Conservation (phyloP, 768 basidiomycete species). For the Leucocoprinus birnbaumii region DNA sequence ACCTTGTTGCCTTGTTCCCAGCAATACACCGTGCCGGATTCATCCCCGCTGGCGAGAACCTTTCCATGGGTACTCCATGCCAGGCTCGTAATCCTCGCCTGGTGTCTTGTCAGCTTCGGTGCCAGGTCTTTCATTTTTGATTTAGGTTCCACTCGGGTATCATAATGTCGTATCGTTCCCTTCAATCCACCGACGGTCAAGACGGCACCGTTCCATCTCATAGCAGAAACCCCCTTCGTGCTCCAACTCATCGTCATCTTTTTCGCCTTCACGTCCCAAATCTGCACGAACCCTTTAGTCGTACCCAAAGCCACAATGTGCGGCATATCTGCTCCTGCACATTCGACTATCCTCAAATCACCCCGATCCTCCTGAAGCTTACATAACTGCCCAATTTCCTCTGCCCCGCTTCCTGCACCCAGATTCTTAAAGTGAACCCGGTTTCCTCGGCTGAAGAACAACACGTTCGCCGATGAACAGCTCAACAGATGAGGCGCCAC, state of each 20-base stretch:
- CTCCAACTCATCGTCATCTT: conserved; percentile 43
- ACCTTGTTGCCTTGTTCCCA: conserved; percentile 64
- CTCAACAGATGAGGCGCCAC: conserved; percentile 27
- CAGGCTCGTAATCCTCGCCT: conserved; percentile 60
- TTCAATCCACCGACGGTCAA: conserved; percentile 14
- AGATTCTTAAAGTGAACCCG: conserved; percentile 52
- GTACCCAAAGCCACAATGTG: conserved; percentile 60
- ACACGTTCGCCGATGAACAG: conserved; percentile 40
- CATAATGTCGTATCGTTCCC: conserved; percentile 65
- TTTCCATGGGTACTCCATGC: conserved; percentile 67
- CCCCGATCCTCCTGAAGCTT: conserved; percentile 46
- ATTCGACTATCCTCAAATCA: conserved; percentile 39
- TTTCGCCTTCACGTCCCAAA: conserved; percentile 27
- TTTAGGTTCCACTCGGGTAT: conserved; percentile 53
- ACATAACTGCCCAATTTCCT: conserved; percentile 49
- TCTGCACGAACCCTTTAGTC: conserved; percentile 59
- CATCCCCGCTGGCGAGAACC: conserved; percentile 74
- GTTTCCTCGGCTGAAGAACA: conserved; percentile 53
- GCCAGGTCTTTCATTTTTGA: conserved; percentile 58
- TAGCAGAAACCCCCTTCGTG: conserved; percentile 56
- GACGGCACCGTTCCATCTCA: conserved; percentile 61
- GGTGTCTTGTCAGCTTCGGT: conserved; percentile 67
- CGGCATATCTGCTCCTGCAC: conserved; percentile 28
- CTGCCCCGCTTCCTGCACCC: conserved; percentile 22
- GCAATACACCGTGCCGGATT: conserved; percentile 69